A percentile compares a stretch with the other conserved stretches of the same genome.
Evolutionary conservation across 495 filamentous ascomycete genomes (phyloP).

Genomic region (Podospora pseudopauciseta): DNA sequence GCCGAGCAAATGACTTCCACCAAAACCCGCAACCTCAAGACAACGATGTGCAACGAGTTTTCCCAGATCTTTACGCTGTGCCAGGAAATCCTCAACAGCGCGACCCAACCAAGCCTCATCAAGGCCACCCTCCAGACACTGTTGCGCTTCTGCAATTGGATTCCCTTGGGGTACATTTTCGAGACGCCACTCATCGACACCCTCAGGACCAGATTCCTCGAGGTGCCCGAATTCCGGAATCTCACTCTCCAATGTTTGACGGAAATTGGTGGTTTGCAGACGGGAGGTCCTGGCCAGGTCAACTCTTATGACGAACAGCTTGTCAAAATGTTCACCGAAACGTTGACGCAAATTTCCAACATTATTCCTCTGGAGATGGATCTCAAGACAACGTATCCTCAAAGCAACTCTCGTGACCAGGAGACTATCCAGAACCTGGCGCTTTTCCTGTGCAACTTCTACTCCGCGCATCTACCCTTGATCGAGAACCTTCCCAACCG

Average conservation of each 20-base stretch:
- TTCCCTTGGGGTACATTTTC: constrained; percentile 96
- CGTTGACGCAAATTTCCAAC: constrained; percentile 78
- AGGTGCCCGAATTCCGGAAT: constrained; percentile 90
- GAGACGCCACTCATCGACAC: constrained; percentile 97
- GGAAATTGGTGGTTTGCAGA: constrained; percentile 90
- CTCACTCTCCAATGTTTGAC: constrained; percentile 94
- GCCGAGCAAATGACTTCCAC: constrained; percentile 97
- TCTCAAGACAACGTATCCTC: constrained; percentile 80
- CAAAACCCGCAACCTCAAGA: constrained; percentile 93
- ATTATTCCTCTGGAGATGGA: constrained; percentile 89
- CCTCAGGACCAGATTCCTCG: constrained; percentile 81
- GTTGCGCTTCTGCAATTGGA: constrained; percentile 97
- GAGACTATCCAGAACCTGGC: constrained; percentile 97
- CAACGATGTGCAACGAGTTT: constrained; percentile 97
- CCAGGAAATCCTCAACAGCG: constrained; percentile 84
- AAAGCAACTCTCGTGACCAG: constrained; percentile 89
- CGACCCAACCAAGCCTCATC: constrained; percentile 81
- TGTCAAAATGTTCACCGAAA: constrained; percentile 95
- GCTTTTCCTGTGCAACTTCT: constrained; percentile 94
- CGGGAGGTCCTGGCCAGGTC: constrained; percentile 55
- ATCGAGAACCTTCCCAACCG: constrained; percentile 93
- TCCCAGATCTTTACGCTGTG: constrained; percentile 96
- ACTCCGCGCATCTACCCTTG: constrained; percentile 79
- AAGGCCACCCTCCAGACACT: constrained; percentile 93
- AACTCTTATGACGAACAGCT: constrained; percentile 90